Percentiles rank a stretch among this genome's conserved stretches.
Conservation (phyloP, 2,329 filamentous ascomycete genomes). For the Trichoderma atrobrunneum region DNA sequence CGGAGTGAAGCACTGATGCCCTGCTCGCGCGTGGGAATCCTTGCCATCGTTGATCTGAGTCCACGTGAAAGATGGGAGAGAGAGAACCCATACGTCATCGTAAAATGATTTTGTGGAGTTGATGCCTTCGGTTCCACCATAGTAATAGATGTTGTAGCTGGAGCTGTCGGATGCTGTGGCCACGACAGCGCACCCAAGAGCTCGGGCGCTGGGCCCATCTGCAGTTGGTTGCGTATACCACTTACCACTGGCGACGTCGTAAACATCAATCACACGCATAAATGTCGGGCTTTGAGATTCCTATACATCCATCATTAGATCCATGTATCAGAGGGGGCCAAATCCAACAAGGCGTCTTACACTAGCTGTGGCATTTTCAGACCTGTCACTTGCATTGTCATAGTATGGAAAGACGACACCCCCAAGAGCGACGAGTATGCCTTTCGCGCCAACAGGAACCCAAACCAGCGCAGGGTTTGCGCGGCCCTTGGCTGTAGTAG, state of each 20-base stretch:
- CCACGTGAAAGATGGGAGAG: conserved; percentile 79
- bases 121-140: conserved; percentile 68
- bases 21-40: conserved; percentile 58
- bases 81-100: conserved; percentile 78
- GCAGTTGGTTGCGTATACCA: conserved; percentile 70
- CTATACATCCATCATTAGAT: conserved; percentile 34
- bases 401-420: conserved; percentile 65
- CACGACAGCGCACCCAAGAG: conserved; percentile 71
- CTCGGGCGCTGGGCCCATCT: conserved; percentile 52
- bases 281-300: conserved; percentile 66
- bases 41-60: conserved; percentile 52
- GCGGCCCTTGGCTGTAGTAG: conserved; percentile 55
- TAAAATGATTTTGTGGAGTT: conserved; percentile 38
- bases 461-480: conserved; percentile 66
- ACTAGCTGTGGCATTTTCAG: conserved; percentile 32
- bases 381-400: conserved; percentile 26
- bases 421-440: conserved; percentile 73
- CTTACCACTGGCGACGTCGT: conserved; percentile 65
- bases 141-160: conserved; percentile 82
- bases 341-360: conserved; percentile 27
- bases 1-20: conserved; percentile 70
- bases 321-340: neutral
- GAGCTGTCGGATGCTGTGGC: conserved; percentile 68
- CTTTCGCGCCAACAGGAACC: conserved; percentile 74
- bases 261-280: conserved; percentile 70